Conservation (phyloP, 352 stramenopile genomes). For the Globisporangium lucens region DNA sequence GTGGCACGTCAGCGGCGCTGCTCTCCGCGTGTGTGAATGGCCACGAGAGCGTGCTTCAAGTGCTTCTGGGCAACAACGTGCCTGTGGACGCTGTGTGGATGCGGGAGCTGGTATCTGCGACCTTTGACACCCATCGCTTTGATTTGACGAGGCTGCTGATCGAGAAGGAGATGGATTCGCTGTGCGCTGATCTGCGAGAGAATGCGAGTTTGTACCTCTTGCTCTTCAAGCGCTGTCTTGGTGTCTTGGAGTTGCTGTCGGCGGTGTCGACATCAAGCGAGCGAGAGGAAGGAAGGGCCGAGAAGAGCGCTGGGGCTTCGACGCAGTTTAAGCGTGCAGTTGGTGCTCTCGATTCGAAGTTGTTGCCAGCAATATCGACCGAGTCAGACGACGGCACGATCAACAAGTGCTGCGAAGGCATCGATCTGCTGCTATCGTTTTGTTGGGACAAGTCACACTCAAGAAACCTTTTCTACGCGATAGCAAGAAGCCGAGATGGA, state of each 20-base stretch:
- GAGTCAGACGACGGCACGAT: no score
- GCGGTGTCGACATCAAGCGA: no score
- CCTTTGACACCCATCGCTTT: background rate
- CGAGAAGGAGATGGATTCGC: background rate
- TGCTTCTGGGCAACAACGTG: background rate
- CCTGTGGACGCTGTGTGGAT: background rate
- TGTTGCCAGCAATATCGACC: no score
- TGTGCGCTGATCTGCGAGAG: conserved; percentile 1
- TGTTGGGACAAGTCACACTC: background rate
- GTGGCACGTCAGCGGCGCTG: background rate
- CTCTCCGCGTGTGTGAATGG: background rate
- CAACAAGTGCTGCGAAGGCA: no score
- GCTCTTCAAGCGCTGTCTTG: no score
- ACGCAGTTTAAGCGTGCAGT: background rate
- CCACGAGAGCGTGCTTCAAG: background rate
- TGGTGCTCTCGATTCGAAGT: background rate
- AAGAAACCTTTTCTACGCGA: conserved; percentile 1
- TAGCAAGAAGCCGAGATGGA: background rate
- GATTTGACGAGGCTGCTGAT: background rate
- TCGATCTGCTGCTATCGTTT: background rate
- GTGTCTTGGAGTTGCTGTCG: no score
- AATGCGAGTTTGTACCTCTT: background rate
- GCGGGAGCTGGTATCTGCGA: background rate
- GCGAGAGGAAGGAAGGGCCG: no score
- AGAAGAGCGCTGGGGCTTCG: no score